Evolutionary conservation across 2,329 filamentous ascomycete genomes (phyloP), one percentile per base, ranked within the genome.

Genomic region (Didymella arachidicola): DNA sequence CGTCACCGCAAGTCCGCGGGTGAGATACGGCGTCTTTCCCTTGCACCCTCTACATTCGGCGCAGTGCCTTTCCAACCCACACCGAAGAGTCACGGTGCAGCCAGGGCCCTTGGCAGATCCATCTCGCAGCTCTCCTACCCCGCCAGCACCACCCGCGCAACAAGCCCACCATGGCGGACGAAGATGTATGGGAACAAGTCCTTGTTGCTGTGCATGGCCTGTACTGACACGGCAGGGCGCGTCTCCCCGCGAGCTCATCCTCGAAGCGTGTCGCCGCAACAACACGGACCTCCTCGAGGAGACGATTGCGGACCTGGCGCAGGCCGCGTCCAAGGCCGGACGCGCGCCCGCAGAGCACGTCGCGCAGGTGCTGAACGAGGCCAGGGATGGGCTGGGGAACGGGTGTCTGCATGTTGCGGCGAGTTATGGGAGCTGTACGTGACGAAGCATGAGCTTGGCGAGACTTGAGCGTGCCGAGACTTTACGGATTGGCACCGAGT

Each of bases 211-310:
- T 26, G 42, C 5, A 34, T 2, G 22, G 2, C 3, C 30, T 16
- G 41, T 27, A n/a, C 61, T 71, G 41, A 73, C 57, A 10, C 25
- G 36, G 53, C 70, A 96, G 90, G 95, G 94, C 76, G 94, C 94
- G 68, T 91, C 91, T 60, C 87, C 88, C 45, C 85, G 89, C 77
- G 94, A 98, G 81, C 86, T 91, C 72, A 86, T 98, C 69, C 87
- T 98, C 79, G 94, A 96, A 82, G 92, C 95, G 70, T 96, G 91
- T 80, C 92, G 94, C 61, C 87, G 93, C 73, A 94, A 98, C 84
- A 97, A 98, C 80, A 88, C 88, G 67, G 89, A 94, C 53, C 87
- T 98, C 60, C 87, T 98, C 56, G 80, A 86, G 69, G 89, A 95
- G 70, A 85, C 93, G 57, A 83, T 97, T 50, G 68, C 65, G 66